Evolutionary conservation across 2,329 filamentous ascomycete genomes (phyloP).

Genomic region (Bipolaris bicolor): DNA sequence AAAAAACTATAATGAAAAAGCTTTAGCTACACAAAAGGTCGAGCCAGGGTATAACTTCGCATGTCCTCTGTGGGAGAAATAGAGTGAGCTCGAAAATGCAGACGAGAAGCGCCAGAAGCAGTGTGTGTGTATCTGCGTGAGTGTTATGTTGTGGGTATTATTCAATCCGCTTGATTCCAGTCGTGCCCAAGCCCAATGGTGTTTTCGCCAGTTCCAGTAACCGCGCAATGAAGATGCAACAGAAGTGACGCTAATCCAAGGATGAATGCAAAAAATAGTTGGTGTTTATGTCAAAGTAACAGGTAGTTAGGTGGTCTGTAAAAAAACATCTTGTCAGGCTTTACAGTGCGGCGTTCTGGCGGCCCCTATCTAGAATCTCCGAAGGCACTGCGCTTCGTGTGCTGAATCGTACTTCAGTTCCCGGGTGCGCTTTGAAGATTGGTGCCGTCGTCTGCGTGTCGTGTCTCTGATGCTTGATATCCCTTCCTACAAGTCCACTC

Average conservation of each 20-base stretch:
- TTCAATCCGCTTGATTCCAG: background rate
- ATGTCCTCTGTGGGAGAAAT: too few relatives aligned
- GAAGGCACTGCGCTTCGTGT: constrained; percentile 47
- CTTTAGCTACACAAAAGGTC: too few relatives aligned
- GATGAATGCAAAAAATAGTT: constrained; percentile 2
- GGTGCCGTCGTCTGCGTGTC: constrained; percentile 49
- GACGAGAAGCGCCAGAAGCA: too few relatives aligned
- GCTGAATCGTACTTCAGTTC: constrained; percentile 49
- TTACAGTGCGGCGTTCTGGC: constrained; percentile 30
- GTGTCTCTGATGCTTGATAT: constrained; percentile 44
- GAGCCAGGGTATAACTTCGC: too few relatives aligned
- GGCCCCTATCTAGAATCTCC: constrained; percentile 46
- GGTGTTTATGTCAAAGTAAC: background rate
- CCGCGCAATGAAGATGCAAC: constrained; percentile 2
- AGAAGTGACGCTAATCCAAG: constrained; percentile 1
- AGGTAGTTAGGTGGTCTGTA: background rate
- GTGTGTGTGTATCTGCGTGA: background rate
- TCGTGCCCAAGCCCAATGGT: background rate
- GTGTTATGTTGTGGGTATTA: background rate
- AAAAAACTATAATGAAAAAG: too few relatives aligned
- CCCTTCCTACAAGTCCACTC: constrained; percentile 37
- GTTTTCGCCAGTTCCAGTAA: background rate
- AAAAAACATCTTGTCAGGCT: background rate
- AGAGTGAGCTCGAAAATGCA: too few relatives aligned
- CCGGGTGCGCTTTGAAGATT: constrained; percentile 50